A percentile compares a stretch with the other conserved stretches of the same genome.
Evolutionary conservation across 495 filamentous ascomycete genomes (phyloP).

Genomic region (Aspergillus biplanus): DNA sequence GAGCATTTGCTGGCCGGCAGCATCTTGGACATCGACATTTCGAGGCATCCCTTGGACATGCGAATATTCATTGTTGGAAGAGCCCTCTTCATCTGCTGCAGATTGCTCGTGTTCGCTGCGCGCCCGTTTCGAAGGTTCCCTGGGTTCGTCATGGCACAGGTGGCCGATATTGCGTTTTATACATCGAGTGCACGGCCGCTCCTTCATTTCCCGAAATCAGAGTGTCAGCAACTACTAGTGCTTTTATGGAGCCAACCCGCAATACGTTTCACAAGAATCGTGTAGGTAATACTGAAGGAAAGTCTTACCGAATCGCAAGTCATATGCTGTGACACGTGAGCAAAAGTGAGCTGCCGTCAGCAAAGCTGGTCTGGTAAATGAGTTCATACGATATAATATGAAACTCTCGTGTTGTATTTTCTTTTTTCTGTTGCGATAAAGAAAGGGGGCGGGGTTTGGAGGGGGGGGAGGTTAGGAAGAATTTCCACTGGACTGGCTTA

Average conservation of each 20-base stretch:
- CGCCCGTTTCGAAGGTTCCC: constrained; percentile 75
- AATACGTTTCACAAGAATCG: constrained; percentile 33
- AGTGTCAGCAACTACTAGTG: constrained; percentile 33
- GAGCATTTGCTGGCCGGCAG: constrained; percentile 47
- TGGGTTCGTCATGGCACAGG: constrained; percentile 96
- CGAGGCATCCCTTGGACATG: constrained; percentile 44
- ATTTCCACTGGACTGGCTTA: constrained; percentile 54
- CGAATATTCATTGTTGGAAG: constrained; percentile 51
- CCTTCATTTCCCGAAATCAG: constrained; percentile 52
- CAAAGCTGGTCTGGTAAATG: constrained; percentile 25
- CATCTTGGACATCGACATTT: constrained; percentile 46
- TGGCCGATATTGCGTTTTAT: constrained; percentile 99
- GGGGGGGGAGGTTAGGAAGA: constrained; percentile 10
- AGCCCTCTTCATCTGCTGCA: constrained; percentile 60
- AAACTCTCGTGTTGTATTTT: constrained; percentile 11
- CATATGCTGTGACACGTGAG: constrained; percentile 81
- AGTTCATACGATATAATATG: neutral
- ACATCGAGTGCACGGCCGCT: constrained; percentile 95
- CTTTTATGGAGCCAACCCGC: constrained; percentile 20
- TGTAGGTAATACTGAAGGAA: constrained; percentile 42
- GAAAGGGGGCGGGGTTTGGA: constrained; percentile 10
- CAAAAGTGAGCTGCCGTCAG: constrained; percentile 40
- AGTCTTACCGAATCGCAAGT: constrained; percentile 97
- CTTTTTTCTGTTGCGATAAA: constrained; percentile 14
- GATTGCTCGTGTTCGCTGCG: constrained; percentile 70